Conservation (phyloP, 164 flowering plant species). For the Stephania cephalantha region DNA sequence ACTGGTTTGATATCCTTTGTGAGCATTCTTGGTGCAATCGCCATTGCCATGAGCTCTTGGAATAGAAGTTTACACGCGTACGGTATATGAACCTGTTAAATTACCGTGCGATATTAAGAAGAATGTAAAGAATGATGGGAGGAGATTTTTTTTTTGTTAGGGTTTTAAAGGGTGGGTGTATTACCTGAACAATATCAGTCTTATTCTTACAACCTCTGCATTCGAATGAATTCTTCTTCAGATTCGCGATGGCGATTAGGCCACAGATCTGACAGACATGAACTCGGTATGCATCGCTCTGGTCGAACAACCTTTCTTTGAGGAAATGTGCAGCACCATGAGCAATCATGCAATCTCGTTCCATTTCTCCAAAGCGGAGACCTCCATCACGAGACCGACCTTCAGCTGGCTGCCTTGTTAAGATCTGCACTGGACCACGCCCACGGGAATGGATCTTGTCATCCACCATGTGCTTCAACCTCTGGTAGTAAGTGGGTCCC, state of each 20-base stretch:
- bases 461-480: constrained; percentile 97
- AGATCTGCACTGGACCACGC: constrained; percentile 92
- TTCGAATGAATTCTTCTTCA: constrained; percentile 86
- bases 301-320: constrained; percentile 83
- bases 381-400: constrained; percentile 98
- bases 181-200: constrained; percentile 93
- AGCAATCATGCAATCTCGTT: constrained; percentile 92
- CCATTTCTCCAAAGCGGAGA: constrained; percentile 98
- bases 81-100: constrained; percentile 77
- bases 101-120: not conserved
- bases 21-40: constrained; percentile 92
- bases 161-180: not conserved
- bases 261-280: constrained; percentile 94
- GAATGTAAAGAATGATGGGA: not conserved
- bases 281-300: constrained; percentile 90
- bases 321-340: constrained; percentile 94
- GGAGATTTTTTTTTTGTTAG: not conserved
- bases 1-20: constrained; percentile 57
- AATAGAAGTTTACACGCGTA: constrained; percentile 91
- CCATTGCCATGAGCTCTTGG: constrained; percentile 99
- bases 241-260: constrained; percentile 89
- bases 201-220: constrained; percentile 95
- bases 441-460: constrained; percentile 98
- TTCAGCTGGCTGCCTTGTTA: constrained; percentile 96
- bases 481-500: constrained; percentile 94